Evolutionary conservation across 1,284 basidiomycete genomes (phyloP).

Genomic region (Microstroma glucosiphilum): DNA sequence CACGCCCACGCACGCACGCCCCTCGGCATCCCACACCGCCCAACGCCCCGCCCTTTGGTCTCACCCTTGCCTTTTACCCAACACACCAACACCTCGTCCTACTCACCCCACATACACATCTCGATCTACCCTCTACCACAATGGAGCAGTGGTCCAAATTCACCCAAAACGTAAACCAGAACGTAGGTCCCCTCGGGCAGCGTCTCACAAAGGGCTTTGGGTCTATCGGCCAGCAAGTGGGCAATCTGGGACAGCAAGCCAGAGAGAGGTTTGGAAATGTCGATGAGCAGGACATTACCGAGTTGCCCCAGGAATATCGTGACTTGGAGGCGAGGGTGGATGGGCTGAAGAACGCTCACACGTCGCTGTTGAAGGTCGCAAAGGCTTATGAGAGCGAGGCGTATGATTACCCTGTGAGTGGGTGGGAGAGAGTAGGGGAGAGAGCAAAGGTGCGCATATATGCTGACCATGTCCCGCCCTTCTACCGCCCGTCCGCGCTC

Average conservation of each 20-base stretch:
- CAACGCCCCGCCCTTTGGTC: no score
- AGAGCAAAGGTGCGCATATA: constrained; percentile 57
- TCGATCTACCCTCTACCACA: constrained; percentile 21
- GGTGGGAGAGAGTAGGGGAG: neutral
- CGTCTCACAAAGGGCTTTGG: constrained; percentile 75
- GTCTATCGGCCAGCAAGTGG: constrained; percentile 68
- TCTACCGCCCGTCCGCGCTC: neutral
- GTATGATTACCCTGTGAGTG: constrained; percentile 43
- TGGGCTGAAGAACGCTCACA: constrained; percentile 70
- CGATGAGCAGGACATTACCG: constrained; percentile 85
- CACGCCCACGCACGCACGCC: no score
- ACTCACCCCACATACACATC: neutral
- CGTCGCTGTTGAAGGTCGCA: constrained; percentile 65
- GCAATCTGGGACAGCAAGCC: constrained; percentile 30
- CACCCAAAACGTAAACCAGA: constrained; percentile 27
- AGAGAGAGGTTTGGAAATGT: constrained; percentile 80
- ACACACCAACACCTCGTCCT: neutral
- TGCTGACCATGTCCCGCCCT: constrained; percentile 2
- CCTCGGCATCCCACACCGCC: no score
- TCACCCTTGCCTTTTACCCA: neutral
- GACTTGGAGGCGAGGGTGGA: constrained; percentile 91
- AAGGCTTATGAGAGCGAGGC: constrained; percentile 41
- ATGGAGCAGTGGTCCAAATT: constrained; percentile 75
- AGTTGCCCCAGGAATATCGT: constrained; percentile 74
- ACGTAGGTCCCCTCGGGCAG: constrained; percentile 44